Conservation (phyloP, 306 rosid genomes). For the Trifolium repens region DNA sequence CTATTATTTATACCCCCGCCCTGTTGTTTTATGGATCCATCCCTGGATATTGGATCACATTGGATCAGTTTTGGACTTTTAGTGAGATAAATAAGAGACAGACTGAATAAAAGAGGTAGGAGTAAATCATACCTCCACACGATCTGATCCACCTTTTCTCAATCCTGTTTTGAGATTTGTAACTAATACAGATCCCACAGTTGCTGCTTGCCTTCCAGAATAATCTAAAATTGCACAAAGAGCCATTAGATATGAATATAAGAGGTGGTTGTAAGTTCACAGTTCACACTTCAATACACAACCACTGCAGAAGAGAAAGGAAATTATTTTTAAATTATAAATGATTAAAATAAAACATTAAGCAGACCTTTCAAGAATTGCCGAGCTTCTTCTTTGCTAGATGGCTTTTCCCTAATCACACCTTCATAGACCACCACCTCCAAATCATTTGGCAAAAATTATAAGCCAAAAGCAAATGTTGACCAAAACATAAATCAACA, state of each 20-base stretch:
- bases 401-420: slow-evolving; percentile 89
- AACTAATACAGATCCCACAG: slow-evolving; percentile 86
- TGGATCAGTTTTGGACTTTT: not conserved
- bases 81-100: slow-evolving; percentile 21
- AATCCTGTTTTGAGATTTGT: slow-evolving; percentile 90
- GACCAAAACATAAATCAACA: slow-evolving; percentile 25
- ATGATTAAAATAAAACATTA: slow-evolving; percentile 28
- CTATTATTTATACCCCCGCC: not conserved
- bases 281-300: slow-evolving; percentile 5
- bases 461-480: slow-evolving; percentile 48
- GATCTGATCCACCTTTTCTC: slow-evolving; percentile 88
- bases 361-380: slow-evolving; percentile 80
- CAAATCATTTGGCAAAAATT: slow-evolving; percentile 61
- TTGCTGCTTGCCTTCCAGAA: slow-evolving; percentile 84
- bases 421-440: slow-evolving; percentile 99
- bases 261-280: slow-evolving; percentile 15
- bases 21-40: no score
- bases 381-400: slow-evolving; percentile 87
- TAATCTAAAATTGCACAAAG: slow-evolving; percentile 61
- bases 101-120: slow-evolving; percentile 5
- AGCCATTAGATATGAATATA: slow-evolving; percentile 1
- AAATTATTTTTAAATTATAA: slow-evolving; percentile 21
- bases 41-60: not conserved
- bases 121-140: slow-evolving; percentile 69
- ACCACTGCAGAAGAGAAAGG: not conserved